phyloP scores from a whole-genome alignment of 768 basidiomycete genomes.

The Mycena leptocephala region DNA sequence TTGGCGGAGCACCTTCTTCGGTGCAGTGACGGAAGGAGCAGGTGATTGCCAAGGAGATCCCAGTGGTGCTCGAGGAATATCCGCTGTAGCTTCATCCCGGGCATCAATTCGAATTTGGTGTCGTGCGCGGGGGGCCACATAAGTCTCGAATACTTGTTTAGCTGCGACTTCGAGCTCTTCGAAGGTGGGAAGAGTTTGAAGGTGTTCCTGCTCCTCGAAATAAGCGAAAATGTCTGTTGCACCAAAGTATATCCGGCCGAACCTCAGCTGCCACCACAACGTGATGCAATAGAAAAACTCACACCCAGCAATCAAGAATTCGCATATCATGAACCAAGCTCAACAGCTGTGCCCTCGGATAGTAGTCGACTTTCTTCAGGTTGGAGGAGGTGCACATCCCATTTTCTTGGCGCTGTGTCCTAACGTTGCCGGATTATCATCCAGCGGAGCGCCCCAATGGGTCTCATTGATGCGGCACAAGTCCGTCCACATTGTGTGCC shows the following conservation, averaged over 20 bases:
- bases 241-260: neutral
- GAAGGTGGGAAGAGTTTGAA: neutral
- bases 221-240: neutral
- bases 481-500: neutral
- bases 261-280: neutral
- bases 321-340: constrained; percentile 43
- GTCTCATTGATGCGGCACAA: constrained; percentile 30
- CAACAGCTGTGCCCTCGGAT: constrained; percentile 36
- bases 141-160: neutral
- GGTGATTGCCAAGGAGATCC: too few relatives aligned
- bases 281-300: neutral
- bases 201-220: neutral
- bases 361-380: constrained; percentile 53
- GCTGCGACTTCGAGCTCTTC: neutral
- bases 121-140: neutral
- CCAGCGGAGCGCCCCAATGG: constrained; percentile 44
- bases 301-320: neutral
- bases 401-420: constrained; percentile 50
- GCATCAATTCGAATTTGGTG: neutral
- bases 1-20: too few relatives aligned
- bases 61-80: too few relatives aligned
- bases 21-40: too few relatives aligned
- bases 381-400: constrained; percentile 45
- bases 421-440: constrained; percentile 47
- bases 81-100: neutral